phyloP scores from a whole-genome alignment of 2,329 filamentous ascomycete genomes.

The Thielaviopsis punctulata region DNA sequence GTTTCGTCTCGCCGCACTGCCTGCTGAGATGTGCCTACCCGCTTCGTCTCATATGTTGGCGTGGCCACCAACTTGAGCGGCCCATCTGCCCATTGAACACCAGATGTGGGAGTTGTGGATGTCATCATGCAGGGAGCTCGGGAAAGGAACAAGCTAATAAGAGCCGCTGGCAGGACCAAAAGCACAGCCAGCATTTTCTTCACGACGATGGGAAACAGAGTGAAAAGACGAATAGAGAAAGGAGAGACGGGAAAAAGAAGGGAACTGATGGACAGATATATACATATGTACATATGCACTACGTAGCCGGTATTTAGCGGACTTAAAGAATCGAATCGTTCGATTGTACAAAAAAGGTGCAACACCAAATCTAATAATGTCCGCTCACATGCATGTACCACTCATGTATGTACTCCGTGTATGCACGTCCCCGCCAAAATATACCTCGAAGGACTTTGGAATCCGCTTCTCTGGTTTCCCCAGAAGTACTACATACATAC shows the following conservation, averaged over 20 bases:
- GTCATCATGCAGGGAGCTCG: constrained; percentile 22
- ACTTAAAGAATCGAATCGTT: too few relatives aligned
- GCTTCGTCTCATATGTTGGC: constrained; percentile 33
- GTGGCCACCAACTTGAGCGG: constrained; percentile 37
- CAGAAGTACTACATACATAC: neutral
- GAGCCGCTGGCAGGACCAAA: constrained; percentile 17
- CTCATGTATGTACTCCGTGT: neutral
- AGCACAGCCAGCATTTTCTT: constrained; percentile 14
- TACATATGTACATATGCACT: too few relatives aligned
- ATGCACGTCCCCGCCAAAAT: neutral
- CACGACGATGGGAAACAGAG: neutral
- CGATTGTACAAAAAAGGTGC: neutral
- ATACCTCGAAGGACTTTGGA: neutral
- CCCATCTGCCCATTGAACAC: constrained; percentile 31
- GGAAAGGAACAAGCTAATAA: constrained; percentile 19
- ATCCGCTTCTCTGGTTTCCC: neutral
- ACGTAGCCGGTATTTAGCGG: too few relatives aligned
- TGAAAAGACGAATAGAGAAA: neutral
- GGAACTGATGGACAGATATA: too few relatives aligned
- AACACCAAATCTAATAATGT: neutral
- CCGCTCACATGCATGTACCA: neutral
- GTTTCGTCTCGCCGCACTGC: neutral
- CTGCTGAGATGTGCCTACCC: constrained; percentile 20
- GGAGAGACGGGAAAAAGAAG: neutral
- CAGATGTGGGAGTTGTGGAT: constrained; percentile 18